phyloP scores from a whole-genome alignment of 305 asterid genomes.

The Ajuga reptans region DNA sequence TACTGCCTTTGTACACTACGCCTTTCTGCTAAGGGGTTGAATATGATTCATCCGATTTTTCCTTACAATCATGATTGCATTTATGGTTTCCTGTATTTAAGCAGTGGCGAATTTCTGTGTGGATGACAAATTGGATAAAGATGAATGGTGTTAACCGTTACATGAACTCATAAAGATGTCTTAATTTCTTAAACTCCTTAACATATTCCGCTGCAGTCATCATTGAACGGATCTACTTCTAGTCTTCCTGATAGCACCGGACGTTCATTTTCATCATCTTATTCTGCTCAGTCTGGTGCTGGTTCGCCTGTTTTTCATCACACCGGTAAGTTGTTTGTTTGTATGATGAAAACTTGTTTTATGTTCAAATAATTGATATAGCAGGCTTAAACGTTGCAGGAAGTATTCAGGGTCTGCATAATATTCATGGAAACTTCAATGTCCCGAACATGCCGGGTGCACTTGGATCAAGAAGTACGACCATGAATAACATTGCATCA shows the following conservation, averaged over 20 bases:
- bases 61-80: neutral
- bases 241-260: constrained; percentile 84
- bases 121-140: constrained; percentile 4
- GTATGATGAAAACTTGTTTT: constrained; percentile 12
- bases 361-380: constrained; percentile 15
- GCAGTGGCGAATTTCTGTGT: neutral
- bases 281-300: constrained; percentile 89
- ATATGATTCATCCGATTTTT: constrained; percentile 10
- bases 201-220: constrained; percentile 53
- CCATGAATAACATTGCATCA: constrained; percentile 70
- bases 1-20: constrained; percentile 6
- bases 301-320: constrained; percentile 86
- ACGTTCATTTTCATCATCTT: constrained; percentile 71
- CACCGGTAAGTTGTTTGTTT: constrained; percentile 51
- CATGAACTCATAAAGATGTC: constrained; percentile 12
- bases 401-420: constrained; percentile 86
- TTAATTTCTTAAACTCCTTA: constrained; percentile 20
- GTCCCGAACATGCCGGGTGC: constrained; percentile 79
- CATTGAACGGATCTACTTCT: constrained; percentile 73
- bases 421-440: constrained; percentile 73
- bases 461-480: constrained; percentile 84
- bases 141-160: constrained; percentile 14
- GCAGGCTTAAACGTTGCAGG: constrained; percentile 45
- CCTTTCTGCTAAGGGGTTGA: neutral
- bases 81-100: neutral